Base-by-base conservation (phyloP, 208 protist species). In the Spironucleus salmonicida region DNA sequence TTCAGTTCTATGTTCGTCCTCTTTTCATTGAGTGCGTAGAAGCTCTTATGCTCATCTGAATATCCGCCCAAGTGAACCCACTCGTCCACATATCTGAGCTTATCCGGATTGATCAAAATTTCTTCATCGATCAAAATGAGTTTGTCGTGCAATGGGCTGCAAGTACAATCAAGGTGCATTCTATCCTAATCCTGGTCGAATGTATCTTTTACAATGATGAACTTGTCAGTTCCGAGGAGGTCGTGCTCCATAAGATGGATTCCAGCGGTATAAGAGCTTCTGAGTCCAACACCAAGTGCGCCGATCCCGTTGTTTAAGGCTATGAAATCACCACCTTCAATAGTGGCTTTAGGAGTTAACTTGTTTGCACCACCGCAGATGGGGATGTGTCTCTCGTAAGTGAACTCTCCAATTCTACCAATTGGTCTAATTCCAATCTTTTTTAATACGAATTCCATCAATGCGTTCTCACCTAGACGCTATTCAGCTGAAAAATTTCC, bases 301-400 rank as follows among this genome's bases (percentile, higher is more conserved):
- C 76, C 86, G 0, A 90, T 32, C 27, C 88, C 87, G 4, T 26
- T 1, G 29, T 78, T 81, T 0, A 41, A 29, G 29, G 83, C 59
- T 11, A 88, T 84, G 69, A 91, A 91, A 76, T 91, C 88, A 58
- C 88, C 88, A 61, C 88, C 88, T 57, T 91, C 88, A 1, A 90
- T 57, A n/a, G 59, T 81, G 0, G 78, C 86, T n/a, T n/a, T n/a
- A n/a, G n/a, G n/a, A n/a, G n/a, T n/a, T n/a, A n/a, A n/a, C n/a
- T n/a, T n/a, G 32, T 81, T 82, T 86, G 45, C 74, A 45, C 19
- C 19, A 9, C 7, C 78, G n/a, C n/a, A n/a, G n/a, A n/a, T n/a
- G n/a, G n/a, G n/a, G n/a, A n/a, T n/a, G n/a, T n/a, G n/a, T n/a
- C n/a, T n/a, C n/a, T n/a, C n/a, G n/a, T n/a, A n/a, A n/a, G n/a